phyloP scores from a whole-genome alignment of 345 rosid species.

The Nephelium lappaceum region DNA sequence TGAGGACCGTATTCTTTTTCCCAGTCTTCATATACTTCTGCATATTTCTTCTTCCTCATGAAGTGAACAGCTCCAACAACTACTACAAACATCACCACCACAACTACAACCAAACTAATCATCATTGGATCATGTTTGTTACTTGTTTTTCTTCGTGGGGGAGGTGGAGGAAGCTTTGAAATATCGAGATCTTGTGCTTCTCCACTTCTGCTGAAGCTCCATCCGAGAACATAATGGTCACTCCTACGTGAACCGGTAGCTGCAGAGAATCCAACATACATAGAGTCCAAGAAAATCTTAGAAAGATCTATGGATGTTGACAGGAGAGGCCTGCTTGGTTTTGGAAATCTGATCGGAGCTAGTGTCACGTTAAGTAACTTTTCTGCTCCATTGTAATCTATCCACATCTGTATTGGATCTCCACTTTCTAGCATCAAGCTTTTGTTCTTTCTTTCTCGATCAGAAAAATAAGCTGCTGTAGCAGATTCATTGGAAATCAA shows the following conservation, averaged over 20 bases:
- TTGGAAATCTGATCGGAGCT: slow-evolving; percentile 33
- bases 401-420: slow-evolving; percentile 50
- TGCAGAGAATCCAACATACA: slow-evolving; percentile 58
- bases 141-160: slow-evolving; percentile 12
- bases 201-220: slow-evolving; percentile 58
- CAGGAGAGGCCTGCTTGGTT: slow-evolving; percentile 51
- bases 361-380: slow-evolving; percentile 45
- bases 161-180: slow-evolving; percentile 54
- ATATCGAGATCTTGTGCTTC: slow-evolving; percentile 40
- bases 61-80: slow-evolving; percentile 24
- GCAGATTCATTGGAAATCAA: slow-evolving; percentile 35
- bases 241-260: slow-evolving; percentile 41
- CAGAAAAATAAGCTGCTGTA: slow-evolving; percentile 40
- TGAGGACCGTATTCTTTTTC: slow-evolving; percentile 51
- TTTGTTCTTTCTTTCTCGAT: slow-evolving; percentile 18
- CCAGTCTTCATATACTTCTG: no score
- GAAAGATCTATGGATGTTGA: slow-evolving; percentile 47
- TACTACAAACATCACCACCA: slow-evolving; percentile 20
- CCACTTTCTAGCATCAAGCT: slow-evolving; percentile 44
- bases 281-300: slow-evolving; percentile 25
- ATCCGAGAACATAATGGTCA: slow-evolving; percentile 51
- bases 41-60: slow-evolving; percentile 35
- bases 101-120: slow-evolving; percentile 22
- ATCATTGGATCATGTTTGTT: background rate
- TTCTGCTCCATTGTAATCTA: slow-evolving; percentile 51